phyloP scores from a whole-genome alignment of 2,329 filamentous ascomycete genomes.

The Fusarium torulosum region DNA sequence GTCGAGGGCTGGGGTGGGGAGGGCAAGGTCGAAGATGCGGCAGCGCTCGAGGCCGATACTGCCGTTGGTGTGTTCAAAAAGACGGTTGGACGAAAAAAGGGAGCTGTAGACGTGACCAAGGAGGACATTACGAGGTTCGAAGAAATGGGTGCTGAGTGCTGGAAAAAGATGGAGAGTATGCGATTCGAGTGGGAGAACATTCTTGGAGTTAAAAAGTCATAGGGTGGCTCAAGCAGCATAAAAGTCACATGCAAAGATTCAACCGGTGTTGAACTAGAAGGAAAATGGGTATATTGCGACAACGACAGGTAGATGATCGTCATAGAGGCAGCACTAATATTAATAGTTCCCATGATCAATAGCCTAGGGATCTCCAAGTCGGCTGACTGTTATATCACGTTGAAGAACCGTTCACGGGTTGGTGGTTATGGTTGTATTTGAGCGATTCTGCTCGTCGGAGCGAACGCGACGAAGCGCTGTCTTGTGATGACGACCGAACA shows the following conservation, averaged over 20 bases:
- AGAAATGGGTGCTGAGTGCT: constrained; percentile 69
- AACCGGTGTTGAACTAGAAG: constrained; percentile 19
- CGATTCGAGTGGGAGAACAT: constrained; percentile 73
- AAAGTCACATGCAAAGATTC: not conserved
- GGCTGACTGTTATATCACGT: not conserved
- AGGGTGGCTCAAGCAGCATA: not conserved
- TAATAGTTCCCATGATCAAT: constrained; percentile 2
- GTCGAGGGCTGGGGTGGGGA: constrained; percentile 87
- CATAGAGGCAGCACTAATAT: constrained; percentile 24
- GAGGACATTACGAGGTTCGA: constrained; percentile 73
- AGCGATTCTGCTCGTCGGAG: constrained; percentile 55
- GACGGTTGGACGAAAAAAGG: constrained; percentile 69
- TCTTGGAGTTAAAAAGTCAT: constrained; percentile 36
- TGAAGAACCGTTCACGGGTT: constrained; percentile 27
- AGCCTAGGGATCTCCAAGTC: not conserved
- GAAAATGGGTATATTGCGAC: constrained; percentile 44
- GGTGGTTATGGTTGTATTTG: constrained; percentile 36
- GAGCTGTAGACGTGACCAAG: constrained; percentile 69
- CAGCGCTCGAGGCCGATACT: constrained; percentile 58
- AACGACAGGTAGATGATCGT: constrained; percentile 31
- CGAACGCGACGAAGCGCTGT: constrained; percentile 64
- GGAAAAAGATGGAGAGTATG: constrained; percentile 79
- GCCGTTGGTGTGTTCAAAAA: constrained; percentile 63
- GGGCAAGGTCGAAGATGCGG: constrained; percentile 65
- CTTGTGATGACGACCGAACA: constrained; percentile 72